Base-by-base conservation (phyloP, 2,329 filamentous ascomycete species). In the Aureobasidium uvarum region DNA sequence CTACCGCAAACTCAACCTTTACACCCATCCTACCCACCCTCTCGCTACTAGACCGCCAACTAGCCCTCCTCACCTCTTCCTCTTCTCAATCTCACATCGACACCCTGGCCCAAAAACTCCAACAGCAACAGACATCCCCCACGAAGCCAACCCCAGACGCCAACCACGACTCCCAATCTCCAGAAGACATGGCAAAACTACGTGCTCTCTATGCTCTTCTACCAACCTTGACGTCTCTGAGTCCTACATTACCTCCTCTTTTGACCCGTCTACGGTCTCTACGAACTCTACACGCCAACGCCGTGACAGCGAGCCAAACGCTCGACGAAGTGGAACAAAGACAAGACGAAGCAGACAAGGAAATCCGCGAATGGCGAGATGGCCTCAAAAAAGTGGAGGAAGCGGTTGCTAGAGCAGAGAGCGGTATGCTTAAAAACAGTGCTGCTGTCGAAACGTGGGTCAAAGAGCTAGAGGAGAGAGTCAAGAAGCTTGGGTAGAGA, bases 171-270 rank as follows among this genome's bases (percentile, higher is more conserved):
- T 73, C 10, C 76, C 70, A 51, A 64, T 74, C 33, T 68, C 79
- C 83, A 10, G 92, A 96, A 71, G 90, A 96, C 71, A 84, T 87
- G 46, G 84, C 90, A 62, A 96, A 96, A 75, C 90, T 99, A 75
- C 95, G 96, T 69, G 91, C 93, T 1, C 84, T 99, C 5, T 97
- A 97, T 77, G 89, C 90, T 1, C 91, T 92, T 3, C 81, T 99
- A 18, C 89, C 92, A 1, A 95, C 91, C 0, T 95, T 99, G 66
- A 92, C 96, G 77, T 90, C 84, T 65, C 82, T 99, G 8, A 85
- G 91, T 6, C 95, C 95, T 0, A 83, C 96, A 20, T 83, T 99
- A 4, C 94, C 95, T 1, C 86, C 91, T 5, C 82, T 98, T 11
- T 82, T 99, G 13, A 92, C 97, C 72, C 86, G 95, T 31, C 80